A percentile compares a stretch with the other conserved stretches of the same genome.
phyloP scores from a whole-genome alignment of 202 grass and related monocot species.

The Carex arenaria region DNA sequence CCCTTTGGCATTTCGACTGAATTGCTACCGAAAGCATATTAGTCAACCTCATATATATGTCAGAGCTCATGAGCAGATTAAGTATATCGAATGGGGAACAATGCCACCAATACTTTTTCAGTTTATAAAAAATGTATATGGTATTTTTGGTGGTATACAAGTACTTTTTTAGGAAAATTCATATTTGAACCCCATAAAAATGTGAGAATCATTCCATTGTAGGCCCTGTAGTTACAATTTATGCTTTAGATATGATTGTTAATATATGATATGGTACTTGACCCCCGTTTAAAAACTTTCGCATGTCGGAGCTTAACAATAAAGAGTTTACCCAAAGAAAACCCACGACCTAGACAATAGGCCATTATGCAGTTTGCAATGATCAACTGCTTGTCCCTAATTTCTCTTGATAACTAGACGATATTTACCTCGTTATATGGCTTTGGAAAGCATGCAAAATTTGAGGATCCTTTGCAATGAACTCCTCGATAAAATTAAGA shows the following conservation, averaged over 20 bases:
- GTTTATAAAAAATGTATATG: neutral
- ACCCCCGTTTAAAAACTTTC: neutral
- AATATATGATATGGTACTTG: neutral
- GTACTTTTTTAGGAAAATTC: neutral
- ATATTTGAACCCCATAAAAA: neutral
- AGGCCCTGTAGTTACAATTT: neutral
- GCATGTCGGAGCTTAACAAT: neutral
- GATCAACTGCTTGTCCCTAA: neutral
- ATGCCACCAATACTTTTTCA: neutral
- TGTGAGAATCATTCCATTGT: neutral
- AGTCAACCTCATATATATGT: neutral
- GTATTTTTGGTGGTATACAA: neutral
- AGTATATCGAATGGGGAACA: neutral
- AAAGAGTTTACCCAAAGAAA: neutral
- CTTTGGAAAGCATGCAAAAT: conserved; percentile 48
- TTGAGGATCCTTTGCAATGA: conserved; percentile 45
- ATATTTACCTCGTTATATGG: conserved; percentile 63
- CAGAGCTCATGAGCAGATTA: neutral
- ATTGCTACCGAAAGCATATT: too few species aligned
- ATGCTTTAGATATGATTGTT: neutral
- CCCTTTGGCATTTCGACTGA: too few species aligned
- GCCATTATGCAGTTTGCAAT: neutral
- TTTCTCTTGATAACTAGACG: neutral
- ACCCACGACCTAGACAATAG: neutral
- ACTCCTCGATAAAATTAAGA: conserved; percentile 49